These are phyloP conservation scores for Phanerochaete carnosa DNA, from an alignment of 768 basidiomycete species.

Conservation along the genomic window DNA sequence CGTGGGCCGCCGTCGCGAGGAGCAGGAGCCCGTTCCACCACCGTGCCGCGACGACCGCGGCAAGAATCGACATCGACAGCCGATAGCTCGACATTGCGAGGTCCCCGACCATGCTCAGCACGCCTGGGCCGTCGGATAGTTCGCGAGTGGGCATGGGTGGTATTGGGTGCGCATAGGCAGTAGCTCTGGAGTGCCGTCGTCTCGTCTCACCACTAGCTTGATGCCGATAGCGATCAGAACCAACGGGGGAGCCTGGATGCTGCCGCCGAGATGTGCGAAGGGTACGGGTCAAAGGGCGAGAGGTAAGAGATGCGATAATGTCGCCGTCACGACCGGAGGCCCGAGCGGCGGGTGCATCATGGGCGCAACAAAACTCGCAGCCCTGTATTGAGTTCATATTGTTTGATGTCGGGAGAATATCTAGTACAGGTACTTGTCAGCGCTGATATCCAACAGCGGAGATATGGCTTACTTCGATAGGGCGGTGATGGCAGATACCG, in stretches of 20 bases:
- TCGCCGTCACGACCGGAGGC: conserved; percentile 12
- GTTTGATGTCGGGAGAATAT: conserved; percentile 70
- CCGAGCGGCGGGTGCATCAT: no score
- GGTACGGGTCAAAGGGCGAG: conserved; percentile 57
- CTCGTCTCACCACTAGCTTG: conserved; percentile 22
- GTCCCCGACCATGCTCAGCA: no score
- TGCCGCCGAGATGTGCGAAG: conserved; percentile 22
- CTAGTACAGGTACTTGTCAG: conserved; percentile 34
- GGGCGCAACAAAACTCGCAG: conserved; percentile 65
- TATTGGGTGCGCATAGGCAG: no score
- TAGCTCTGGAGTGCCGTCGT: no score
- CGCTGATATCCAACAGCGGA: conserved; percentile 1
- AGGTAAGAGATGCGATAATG: conserved; percentile 44
- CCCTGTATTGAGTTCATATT: conserved; percentile 34
- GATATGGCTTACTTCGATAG: conserved; percentile 65
- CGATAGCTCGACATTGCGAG: no score
- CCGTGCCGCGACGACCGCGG: no score
- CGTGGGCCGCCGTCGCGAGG: no score
- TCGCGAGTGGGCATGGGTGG: no score
- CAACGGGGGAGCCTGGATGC: background rate
- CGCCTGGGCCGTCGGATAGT: no score
- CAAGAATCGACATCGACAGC: no score
- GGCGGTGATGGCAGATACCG: conserved; percentile 80
- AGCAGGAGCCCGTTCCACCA: no score
- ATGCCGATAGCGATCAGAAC: conserved; percentile 27